A percentile compares a stretch with the other conserved stretches of the same genome.
phyloP scores from a whole-genome alignment of 2,329 filamentous ascomycete species.

The Talaromyces funiculosus region DNA sequence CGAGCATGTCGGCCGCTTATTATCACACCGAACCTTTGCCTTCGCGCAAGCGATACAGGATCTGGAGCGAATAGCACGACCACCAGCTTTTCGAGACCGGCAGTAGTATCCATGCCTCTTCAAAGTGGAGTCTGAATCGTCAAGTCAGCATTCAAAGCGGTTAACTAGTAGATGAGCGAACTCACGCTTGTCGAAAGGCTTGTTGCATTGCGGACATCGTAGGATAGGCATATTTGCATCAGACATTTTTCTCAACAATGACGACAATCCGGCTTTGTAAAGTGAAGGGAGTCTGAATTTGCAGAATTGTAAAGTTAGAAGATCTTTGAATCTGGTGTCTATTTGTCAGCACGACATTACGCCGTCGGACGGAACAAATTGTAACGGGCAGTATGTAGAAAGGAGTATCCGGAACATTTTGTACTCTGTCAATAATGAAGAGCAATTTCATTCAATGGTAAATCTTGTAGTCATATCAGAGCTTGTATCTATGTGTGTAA shows the following conservation, averaged over 20 bases:
- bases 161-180: slow-evolving; percentile 3
- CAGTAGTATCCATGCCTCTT: slow-evolving; percentile 45
- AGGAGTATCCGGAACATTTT: background rate
- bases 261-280: background rate
- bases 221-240: slow-evolving; percentile 24
- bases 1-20: slow-evolving; percentile 32
- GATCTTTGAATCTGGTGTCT: background rate
- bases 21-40: slow-evolving; percentile 37
- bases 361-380: slow-evolving; percentile 1
- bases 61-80: slow-evolving; percentile 21
- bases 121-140: slow-evolving; percentile 32
- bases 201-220: slow-evolving; percentile 37
- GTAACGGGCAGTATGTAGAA: background rate
- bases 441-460: background rate
- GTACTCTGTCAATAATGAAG: no score
- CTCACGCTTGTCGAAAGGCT: slow-evolving; percentile 40
- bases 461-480: no score
- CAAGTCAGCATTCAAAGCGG: slow-evolving; percentile 16
- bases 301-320: background rate
- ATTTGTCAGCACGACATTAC: background rate
- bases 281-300: background rate
- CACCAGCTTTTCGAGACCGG: slow-evolving; percentile 31
- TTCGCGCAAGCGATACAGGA: slow-evolving; percentile 37
- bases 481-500: no score
- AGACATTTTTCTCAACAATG: background rate